Evolutionary conservation across 805 yeast genomes (phyloP), one percentile per base, ranked within the genome.

Genomic region (Hermanozyma aechmeae): DNA sequence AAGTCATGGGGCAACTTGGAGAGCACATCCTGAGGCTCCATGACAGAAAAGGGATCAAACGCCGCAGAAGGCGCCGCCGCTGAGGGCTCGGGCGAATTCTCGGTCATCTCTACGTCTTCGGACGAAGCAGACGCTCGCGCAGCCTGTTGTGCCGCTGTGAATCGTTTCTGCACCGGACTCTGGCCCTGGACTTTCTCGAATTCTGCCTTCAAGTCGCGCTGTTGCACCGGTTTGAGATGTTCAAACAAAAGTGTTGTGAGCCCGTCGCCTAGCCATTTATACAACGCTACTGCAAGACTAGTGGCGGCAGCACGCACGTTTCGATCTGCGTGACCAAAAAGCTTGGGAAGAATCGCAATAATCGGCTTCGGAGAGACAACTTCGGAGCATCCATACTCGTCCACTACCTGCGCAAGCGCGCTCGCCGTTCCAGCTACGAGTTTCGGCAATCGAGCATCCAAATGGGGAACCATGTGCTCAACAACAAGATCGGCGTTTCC

Each of bases 221-320:
- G 89, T 52, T 89, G 97, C 13, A 86, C 84, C 0, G 96, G 95
- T 50, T 89, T 92, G 55, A 92, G 65, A 16, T 74, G 75, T 3
- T 79, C 71, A 31, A 84, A 71, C 23, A 85, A 55, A 0, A 76
- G 48, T 11, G 66, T 63, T 29, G 75, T 76, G 23, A 84, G 56
- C 0, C 73, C 51, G 13, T 57, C 70, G 2, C 93, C 92, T 49
- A 80, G 66, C 80, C 92, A 82, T 33, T 73, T 71, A 50, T 76
- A 75, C 16, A 87, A 48, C 31, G 76, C 81, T 4, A 83, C 73
- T 0, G 86, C 63, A 38, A 89, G 60, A 24, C 65, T 61, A 4
- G 78, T 67, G 2, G 96, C 73, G 48, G 82, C 94, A 1, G 76
- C 71, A 46, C 98, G 71, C 6, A 92, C 96, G 31, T 73, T 82